A percentile compares a stretch with the other conserved stretches of the same genome.
phyloP scores from a whole-genome alignment of 257 asterid species.

The Vinca minor region DNA sequence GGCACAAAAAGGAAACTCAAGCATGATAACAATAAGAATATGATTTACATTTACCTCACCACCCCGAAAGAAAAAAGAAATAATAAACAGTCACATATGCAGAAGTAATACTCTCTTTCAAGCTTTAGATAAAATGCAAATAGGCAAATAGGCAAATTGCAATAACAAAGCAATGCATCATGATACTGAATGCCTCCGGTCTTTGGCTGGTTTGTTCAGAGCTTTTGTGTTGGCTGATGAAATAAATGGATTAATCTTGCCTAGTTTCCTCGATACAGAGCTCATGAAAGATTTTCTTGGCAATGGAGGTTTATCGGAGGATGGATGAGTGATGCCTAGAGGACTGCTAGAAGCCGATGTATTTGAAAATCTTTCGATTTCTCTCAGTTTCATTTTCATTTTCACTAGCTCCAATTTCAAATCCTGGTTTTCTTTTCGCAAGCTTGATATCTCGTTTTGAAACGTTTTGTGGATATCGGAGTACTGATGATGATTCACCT shows the following conservation, averaged over 20 bases:
- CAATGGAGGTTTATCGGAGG: conserved; percentile 52
- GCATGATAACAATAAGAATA: conserved; percentile 8
- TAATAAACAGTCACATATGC: conserved; percentile 8
- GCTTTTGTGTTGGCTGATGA: conserved; percentile 30
- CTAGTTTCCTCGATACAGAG: conserved; percentile 52
- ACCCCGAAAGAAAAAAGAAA: neutral
- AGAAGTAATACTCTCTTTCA: too few relatives aligned
- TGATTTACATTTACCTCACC: conserved; percentile 11
- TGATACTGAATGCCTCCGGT: conserved; percentile 68
- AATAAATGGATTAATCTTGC: conserved; percentile 37
- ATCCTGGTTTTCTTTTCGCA: conserved; percentile 57
- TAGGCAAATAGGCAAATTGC: too few relatives aligned
- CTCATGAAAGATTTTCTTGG: conserved; percentile 63
- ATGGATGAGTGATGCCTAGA: conserved; percentile 14
- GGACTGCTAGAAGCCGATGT: conserved; percentile 33
- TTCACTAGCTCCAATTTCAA: conserved; percentile 56
- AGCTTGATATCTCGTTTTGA: conserved; percentile 35
- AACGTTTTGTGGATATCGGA: too few relatives aligned
- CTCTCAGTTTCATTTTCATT: conserved; percentile 46
- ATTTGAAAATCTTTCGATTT: conserved; percentile 35
- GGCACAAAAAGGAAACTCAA: neutral
- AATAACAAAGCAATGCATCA: conserved; percentile 25
- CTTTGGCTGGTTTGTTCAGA: conserved; percentile 46
- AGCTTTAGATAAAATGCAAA: too few relatives aligned
- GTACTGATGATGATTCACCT: conserved; percentile 20